Percentiles rank a stretch among this genome's conserved stretches.
Evolutionary conservation across 2,329 filamentous ascomycete genomes (phyloP).

Genomic region (Ampelomyces quisqualis): DNA sequence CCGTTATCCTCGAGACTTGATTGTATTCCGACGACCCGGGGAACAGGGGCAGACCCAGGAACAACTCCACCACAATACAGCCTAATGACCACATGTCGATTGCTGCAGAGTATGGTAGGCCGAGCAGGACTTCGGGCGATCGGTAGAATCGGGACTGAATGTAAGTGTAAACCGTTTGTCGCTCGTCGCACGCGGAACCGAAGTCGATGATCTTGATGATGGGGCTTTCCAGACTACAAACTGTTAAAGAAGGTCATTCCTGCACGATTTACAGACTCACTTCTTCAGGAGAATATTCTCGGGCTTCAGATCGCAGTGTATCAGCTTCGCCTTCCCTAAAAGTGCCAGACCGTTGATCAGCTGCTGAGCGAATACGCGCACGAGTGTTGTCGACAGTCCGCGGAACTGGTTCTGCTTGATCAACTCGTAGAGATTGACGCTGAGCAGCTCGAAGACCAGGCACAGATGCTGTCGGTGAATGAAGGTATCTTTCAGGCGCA

Average conservation of each 20-base stretch:
- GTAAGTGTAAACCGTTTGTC: conserved; percentile 98
- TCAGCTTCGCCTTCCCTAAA: conserved; percentile 92
- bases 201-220: conserved; percentile 99
- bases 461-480: conserved; percentile 97
- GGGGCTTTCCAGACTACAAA: conserved; percentile 77
- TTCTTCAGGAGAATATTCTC: conserved; percentile 98
- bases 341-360: conserved; percentile 88
- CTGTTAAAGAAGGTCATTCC: conserved; percentile 11
- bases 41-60: conserved; percentile 90
- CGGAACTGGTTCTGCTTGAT: conserved; percentile 99
- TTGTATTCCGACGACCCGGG: conserved; percentile 99
- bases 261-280: conserved; percentile 44
- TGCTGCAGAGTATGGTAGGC: conserved; percentile 92
- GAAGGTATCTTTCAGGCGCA: conserved; percentile 95
- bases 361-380: conserved; percentile 96
- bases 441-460: conserved; percentile 91
- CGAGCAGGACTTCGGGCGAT: conserved; percentile 93
- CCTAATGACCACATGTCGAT: conserved; percentile 99
- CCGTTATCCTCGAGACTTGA: conserved; percentile 92
- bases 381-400: conserved; percentile 91
- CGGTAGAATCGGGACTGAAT: conserved; percentile 98
- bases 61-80: conserved; percentile 96
- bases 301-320: conserved; percentile 97
- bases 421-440: conserved; percentile 95
- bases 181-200: conserved; percentile 95